These are phyloP conservation scores for Ophiocordyceps sinensis DNA, from an alignment of 2,329 filamentous ascomycete species.

Conservation along the genomic window DNA sequence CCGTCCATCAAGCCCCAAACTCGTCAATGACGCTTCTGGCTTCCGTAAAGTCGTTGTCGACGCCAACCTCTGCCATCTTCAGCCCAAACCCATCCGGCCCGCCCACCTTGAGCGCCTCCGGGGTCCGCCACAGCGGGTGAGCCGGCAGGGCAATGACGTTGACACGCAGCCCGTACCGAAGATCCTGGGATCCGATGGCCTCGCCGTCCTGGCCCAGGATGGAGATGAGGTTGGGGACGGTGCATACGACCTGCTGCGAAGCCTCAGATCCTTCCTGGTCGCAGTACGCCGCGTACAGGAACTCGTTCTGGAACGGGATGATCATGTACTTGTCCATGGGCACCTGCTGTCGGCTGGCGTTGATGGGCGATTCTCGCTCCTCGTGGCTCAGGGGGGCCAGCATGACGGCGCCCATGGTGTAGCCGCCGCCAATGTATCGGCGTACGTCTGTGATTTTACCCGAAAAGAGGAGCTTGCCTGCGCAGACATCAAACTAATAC, in stretches of 20 bases:
- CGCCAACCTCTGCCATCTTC: conserved; percentile 1
- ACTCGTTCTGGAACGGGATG: conserved; percentile 29
- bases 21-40: conserved; percentile 4
- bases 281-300: conserved; percentile 20
- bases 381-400: conserved; percentile 17
- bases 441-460: conserved; percentile 25
- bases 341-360: conserved; percentile 4
- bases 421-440: conserved; percentile 23
- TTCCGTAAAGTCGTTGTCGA: conserved; percentile 1
- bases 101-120: conserved; percentile 17
- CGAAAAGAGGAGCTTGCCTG: conserved; percentile 20
- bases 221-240: conserved; percentile 21
- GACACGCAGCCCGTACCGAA: conserved; percentile 35
- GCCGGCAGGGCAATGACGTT: conserved; percentile 34
- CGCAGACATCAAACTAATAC: conserved; percentile 14
- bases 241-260: conserved; percentile 17
- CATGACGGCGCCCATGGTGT: conserved; percentile 24
- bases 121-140: conserved; percentile 33
- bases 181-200: conserved; percentile 33
- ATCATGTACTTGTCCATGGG: conserved; percentile 16
- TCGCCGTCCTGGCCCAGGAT: conserved; percentile 28
- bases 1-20: background rate
- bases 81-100: conserved; percentile 18
- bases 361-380: conserved; percentile 12
- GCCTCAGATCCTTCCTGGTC: conserved; percentile 15